Base-by-base conservation (phyloP, 345 rosid genomes). In the Salix dunnii region DNA sequence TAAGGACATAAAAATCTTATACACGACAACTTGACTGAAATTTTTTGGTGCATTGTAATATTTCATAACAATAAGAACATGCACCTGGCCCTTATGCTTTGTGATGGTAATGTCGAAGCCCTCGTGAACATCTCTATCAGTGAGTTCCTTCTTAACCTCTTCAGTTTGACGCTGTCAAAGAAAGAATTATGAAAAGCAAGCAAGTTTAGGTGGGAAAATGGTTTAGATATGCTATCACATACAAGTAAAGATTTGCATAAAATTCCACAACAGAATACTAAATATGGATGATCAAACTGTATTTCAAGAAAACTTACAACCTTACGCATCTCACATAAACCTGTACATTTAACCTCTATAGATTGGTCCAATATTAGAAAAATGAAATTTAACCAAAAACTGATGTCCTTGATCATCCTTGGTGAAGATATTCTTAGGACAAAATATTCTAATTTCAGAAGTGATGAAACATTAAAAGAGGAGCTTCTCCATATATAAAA, bases 1-100 rank as follows among this genome's bases (percentile, higher is more conserved):
- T 33, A 68, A 66, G 69, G 43, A 16, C 11, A 42, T 1, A 43
- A 20, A 18, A 77, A 49, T 48, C 18, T 5, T 18, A 60, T 20
- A 69, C 3, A 14, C 58, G 36, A 70, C 75, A 42, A 70, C 75
- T 40, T 72, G 58, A 61, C 58, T 20, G 27, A n/a, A 6, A 46
- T 13, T 1, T 46, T 17, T 46, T 46, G 18, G 3, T 46, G 49
- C 17, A 46, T 12, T 46, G 49, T 11, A 2, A 46, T 46, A 46
- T 46, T 13, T 46, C 49, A 46, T 46, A 17, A 46, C 13, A 46
- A 18, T 21, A 23, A 27, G 46, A 77, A 84, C 38, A 61, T n/a
- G 17, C n/a, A 95, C 98, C 96, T 95, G 97, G 82, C 99, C 99
- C 77, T 67, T 85, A 55, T 95, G 99, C 79, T 93, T 90, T 72